Conservation (phyloP, 2,329 filamentous ascomycete species). For the Trichoderma asperellum region DNA sequence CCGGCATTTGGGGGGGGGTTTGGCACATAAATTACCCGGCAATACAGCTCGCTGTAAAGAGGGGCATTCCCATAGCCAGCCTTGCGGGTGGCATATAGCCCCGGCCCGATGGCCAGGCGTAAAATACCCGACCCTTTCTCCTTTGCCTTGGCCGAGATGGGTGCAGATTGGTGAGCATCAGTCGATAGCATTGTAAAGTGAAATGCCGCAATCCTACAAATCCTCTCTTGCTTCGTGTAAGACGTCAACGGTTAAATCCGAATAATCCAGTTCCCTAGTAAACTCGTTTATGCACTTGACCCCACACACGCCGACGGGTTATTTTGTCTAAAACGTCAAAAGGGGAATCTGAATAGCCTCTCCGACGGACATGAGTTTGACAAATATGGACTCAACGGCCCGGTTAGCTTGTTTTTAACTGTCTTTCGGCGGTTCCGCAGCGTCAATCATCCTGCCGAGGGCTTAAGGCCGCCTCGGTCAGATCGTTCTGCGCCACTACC, state of each 20-base stretch:
- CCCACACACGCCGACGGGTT: not conserved
- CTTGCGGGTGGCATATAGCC: not conserved
- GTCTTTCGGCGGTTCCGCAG: not conserved
- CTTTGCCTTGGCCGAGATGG: not conserved
- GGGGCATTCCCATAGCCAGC: not conserved
- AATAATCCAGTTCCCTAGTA: not conserved
- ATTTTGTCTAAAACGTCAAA: not conserved
- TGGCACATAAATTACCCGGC: not conserved
- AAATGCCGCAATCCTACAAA: not conserved
- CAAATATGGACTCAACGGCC: not conserved
- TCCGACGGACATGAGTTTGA: not conserved
- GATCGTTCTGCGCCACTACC: not conserved
- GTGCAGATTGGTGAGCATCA: no score
- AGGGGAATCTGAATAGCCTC: not conserved
- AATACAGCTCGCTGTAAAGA: not conserved
- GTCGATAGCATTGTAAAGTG: not conserved
- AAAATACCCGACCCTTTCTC: not conserved
- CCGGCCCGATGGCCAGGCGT: not conserved
- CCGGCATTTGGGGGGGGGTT: not conserved
- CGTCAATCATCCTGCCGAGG: not conserved
- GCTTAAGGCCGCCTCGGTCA: not conserved
- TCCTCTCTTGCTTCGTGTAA: not conserved
- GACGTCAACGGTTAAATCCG: not conserved
- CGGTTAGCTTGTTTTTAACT: not conserved
- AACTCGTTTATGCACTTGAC: not conserved